A percentile compares a stretch with the other conserved stretches of the same genome.
These are phyloP conservation scores for Fusarium sp. DNA, from an alignment of 2,329 filamentous ascomycete genomes.

Conservation along the genomic window DNA sequence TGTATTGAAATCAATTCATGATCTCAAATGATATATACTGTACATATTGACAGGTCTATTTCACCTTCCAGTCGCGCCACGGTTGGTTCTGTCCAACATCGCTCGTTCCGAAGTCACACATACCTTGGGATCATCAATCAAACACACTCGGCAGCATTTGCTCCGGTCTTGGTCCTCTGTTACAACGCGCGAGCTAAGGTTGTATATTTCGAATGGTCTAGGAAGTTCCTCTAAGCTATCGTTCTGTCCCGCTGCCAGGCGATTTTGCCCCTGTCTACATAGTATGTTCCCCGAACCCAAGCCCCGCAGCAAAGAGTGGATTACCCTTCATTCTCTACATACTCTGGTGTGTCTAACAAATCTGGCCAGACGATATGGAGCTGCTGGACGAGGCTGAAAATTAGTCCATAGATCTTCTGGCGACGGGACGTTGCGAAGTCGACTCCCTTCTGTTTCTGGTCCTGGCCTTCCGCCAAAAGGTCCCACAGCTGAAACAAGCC, in stretches of 20 bases:
- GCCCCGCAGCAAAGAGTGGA: slow-evolving; percentile 38
- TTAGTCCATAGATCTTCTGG: slow-evolving; percentile 1
- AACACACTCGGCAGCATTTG: slow-evolving; percentile 17
- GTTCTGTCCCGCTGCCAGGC: slow-evolving; percentile 2
- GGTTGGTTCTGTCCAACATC: slow-evolving; percentile 28
- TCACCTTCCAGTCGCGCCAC: slow-evolving; percentile 12
- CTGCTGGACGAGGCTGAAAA: slow-evolving; percentile 7
- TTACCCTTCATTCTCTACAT: slow-evolving; percentile 8
- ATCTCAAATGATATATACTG: background rate
- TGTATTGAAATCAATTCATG: background rate
- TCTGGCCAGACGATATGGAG: background rate
- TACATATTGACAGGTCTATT: slow-evolving; percentile 24
- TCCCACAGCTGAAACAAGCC: slow-evolving; percentile 38
- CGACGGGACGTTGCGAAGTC: slow-evolving; percentile 5
- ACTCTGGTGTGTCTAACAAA: too few species aligned
- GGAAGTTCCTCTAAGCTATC: background rate
- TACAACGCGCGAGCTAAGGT: background rate
- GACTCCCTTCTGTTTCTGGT: slow-evolving; percentile 41
- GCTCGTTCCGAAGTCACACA: slow-evolving; percentile 40
- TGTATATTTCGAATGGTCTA: slow-evolving; percentile 10
- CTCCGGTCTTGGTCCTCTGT: slow-evolving; percentile 27
- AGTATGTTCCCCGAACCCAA: slow-evolving; percentile 34
- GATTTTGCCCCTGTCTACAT: slow-evolving; percentile 6
- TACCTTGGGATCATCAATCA: slow-evolving; percentile 20
- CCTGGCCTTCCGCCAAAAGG: slow-evolving; percentile 32